Evolutionary conservation across 108 stramenopile species (phyloP).

Genomic region (Cylindrotheca fusiformis): DNA sequence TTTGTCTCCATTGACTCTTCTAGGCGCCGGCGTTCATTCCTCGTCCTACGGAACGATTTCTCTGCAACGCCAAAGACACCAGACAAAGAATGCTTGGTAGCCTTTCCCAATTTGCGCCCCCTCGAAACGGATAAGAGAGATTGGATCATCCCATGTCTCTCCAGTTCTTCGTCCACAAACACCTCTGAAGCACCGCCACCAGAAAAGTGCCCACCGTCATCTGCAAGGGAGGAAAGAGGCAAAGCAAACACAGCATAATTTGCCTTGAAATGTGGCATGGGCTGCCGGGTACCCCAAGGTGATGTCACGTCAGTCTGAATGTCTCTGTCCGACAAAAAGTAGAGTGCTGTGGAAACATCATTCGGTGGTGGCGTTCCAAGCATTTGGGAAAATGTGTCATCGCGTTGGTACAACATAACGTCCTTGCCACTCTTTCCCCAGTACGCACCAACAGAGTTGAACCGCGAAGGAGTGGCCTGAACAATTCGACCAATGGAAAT

Average conservation of each 20-base stretch:
- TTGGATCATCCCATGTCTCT: constrained; percentile 30
- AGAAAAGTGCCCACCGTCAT: constrained; percentile 33
- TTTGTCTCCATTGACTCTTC: not conserved
- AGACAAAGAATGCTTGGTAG: constrained; percentile 3
- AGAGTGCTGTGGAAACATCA: constrained; percentile 46
- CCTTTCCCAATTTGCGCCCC: not conserved
- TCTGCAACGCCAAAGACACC: constrained; percentile 25
- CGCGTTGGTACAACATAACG: constrained; percentile 13
- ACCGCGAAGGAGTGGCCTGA: constrained; percentile 64
- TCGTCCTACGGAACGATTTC: constrained; percentile 20
- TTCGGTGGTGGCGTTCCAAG: constrained; percentile 8
- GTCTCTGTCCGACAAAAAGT: constrained; percentile 69
- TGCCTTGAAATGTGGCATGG: constrained; percentile 52
- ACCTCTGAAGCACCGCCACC: constrained; percentile 67
- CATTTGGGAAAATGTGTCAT: constrained; percentile 21
- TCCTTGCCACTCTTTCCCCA: constrained; percentile 48
- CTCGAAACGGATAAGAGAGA: not conserved
- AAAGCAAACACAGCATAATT: constrained; percentile 39
- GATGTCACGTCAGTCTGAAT: constrained; percentile 42
- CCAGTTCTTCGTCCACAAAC: constrained; percentile 32
- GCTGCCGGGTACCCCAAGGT: constrained; percentile 71
- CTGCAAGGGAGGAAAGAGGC: constrained; percentile 29
- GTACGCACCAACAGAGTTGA: constrained; percentile 40
- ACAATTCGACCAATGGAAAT: constrained; percentile 60
- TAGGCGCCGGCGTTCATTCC: not conserved